phyloP scores from a whole-genome alignment of 2,329 filamentous ascomycete species.

The Fusarium burgessii region DNA sequence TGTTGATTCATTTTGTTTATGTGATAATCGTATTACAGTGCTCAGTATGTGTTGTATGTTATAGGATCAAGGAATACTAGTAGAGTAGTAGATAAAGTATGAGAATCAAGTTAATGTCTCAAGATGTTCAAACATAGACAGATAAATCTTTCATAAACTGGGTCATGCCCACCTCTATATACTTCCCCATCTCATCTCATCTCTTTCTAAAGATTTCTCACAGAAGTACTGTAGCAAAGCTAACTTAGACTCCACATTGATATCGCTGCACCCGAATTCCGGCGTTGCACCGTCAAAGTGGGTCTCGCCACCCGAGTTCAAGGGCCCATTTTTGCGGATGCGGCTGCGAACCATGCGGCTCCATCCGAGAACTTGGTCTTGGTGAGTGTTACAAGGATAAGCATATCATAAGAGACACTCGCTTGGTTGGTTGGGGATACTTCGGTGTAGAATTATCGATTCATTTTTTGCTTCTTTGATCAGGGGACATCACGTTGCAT shows the following conservation, averaged over 20 bases:
- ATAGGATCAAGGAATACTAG: not conserved
- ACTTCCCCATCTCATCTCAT: constrained; percentile 2
- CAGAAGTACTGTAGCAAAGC: not conserved
- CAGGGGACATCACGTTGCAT: constrained; percentile 12
- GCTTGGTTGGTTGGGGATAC: constrained; percentile 36
- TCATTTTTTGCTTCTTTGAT: constrained; percentile 22
- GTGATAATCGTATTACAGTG: not conserved
- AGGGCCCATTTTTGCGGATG: constrained; percentile 12
- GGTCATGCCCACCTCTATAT: constrained; percentile 36
- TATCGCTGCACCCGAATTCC: constrained; percentile 32
- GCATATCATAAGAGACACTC: not conserved
- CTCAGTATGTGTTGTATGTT: not conserved
- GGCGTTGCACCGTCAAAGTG: constrained; percentile 33
- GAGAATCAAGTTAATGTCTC: constrained; percentile 30
- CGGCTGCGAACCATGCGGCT: constrained; percentile 40
- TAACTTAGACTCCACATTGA: not conserved
- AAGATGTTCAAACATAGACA: constrained; percentile 11
- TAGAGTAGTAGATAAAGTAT: not conserved
- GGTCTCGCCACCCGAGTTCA: constrained; percentile 2
- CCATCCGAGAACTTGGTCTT: constrained; percentile 20
- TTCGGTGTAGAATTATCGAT: constrained; percentile 36
- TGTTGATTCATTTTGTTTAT: constrained; percentile 23
- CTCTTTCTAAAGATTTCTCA: not conserved
- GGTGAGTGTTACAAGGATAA: not conserved
- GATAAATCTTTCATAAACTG: not conserved